Evolutionary conservation across 441 rosid genomes (phyloP).

Genomic region (Syzygium malaccense): DNA sequence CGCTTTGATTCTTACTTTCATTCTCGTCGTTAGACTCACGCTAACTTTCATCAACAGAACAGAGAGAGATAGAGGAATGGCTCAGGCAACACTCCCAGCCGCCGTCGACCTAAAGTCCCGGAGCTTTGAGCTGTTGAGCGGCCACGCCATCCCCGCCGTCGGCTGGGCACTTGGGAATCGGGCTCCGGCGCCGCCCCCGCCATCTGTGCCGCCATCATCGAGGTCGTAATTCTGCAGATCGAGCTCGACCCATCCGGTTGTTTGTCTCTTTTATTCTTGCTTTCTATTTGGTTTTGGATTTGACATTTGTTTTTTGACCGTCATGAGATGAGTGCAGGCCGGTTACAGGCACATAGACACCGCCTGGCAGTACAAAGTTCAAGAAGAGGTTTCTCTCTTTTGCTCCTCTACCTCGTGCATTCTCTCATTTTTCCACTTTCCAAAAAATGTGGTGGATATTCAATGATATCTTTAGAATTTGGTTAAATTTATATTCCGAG

Average conservation of each 20-base stretch:
- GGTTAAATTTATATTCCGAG: too few species aligned
- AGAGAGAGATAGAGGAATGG: conserved; percentile 17
- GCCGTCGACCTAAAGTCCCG: conserved; percentile 12
- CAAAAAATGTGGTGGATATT: too few species aligned
- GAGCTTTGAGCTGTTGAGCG: conserved; percentile 34
- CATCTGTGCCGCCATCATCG: conserved; percentile 33
- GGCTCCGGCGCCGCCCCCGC: conserved; percentile 28
- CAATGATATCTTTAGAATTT: too few species aligned
- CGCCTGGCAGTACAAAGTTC: conserved; percentile 37
- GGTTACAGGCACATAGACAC: conserved; percentile 54
- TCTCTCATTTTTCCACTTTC: background rate
- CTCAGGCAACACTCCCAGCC: conserved; percentile 22
- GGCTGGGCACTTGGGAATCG: conserved; percentile 48
- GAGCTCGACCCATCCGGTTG: background rate
- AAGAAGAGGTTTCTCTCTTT: conserved; percentile 21
- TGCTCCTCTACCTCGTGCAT: background rate
- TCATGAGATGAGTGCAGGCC: conserved; percentile 13
- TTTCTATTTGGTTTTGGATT: background rate
- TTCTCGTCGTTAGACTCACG: background rate
- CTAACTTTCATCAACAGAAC: background rate
- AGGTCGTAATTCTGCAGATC: conserved; percentile 9
- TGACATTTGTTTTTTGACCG: background rate
- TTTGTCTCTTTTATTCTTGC: background rate
- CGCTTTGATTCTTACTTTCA: background rate
- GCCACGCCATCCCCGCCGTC: conserved; percentile 44